Evolutionary conservation across 768 basidiomycete species (phyloP), one percentile per base, ranked within the genome.

Genomic region (Leccinellum albellum): DNA sequence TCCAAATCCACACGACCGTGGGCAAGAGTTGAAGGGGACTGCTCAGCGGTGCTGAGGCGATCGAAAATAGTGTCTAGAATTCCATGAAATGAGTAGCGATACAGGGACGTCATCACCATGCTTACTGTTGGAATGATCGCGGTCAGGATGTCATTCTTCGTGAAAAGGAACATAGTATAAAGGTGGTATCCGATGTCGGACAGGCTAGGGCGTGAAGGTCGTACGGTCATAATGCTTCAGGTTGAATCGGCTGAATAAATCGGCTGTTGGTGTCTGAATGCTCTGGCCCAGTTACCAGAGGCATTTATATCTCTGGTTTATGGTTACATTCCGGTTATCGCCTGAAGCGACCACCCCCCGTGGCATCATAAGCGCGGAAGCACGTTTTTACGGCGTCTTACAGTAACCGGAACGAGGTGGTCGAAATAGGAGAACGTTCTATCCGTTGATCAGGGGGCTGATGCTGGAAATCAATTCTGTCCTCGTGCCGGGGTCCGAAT

Each of bases 81-180:
- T 14, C 29, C 13, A 29, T 51, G 21, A 29, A 15, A 28, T 51
- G 49, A 61, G 61, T 13, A 17, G 3, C 1, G 28, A 45, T 13
- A 2, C 14, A 17, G 1, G 0, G 6, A 46, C 7, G 10, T n/a
- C 3, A 20, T n/a, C 0, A 4, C 2, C 2, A 10, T 32, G 63
- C 78, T 58, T 57, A 81, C 81, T 55, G 80, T 74, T 2, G 81
- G 81, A 31, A 82, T 64, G 3, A 82, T 53, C 3, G 74, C 78
- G 0, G 79, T 80, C 54, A 76, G 70, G 58, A 79, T 71, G 59
- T 82, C 81, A 14, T 78, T 75, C 59, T 75, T 74, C 23, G 73
- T 76, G 67, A 81, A 80, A 31, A 78, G 73, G 53, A 73, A 76
- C 28, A 73, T 33, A 21, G 67, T 73, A 47, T 70, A 66, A 28